Conservation (phyloP, 768 basidiomycete genomes). For the Mycena epipterygia region DNA sequence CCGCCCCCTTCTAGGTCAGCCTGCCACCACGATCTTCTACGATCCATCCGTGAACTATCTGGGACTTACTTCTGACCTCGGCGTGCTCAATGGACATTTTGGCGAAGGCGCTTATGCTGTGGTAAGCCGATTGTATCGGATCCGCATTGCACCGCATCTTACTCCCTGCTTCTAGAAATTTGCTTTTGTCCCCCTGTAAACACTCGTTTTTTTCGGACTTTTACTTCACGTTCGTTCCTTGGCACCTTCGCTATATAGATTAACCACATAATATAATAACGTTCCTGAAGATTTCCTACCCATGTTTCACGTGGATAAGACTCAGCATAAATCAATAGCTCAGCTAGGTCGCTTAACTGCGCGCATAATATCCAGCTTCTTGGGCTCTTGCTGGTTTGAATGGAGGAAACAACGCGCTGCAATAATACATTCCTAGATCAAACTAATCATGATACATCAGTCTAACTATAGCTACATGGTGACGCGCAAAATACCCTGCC, state of each 20-base stretch:
- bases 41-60: constrained; percentile 2
- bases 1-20: not conserved
- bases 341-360: too few species aligned
- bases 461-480: constrained; percentile 18
- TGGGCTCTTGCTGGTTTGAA: too few species aligned
- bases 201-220: not conserved
- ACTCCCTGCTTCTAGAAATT: not conserved
- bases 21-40: constrained; percentile 17
- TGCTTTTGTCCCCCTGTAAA: constrained; percentile 12
- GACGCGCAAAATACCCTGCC: not conserved
- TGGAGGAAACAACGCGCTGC: too few species aligned
- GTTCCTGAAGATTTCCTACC: too few species aligned
- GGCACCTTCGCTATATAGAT: not conserved
- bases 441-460: constrained; percentile 2
- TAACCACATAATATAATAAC: not conserved
- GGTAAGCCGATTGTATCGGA: not conserved
- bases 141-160: not conserved
- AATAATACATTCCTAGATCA: too few species aligned
- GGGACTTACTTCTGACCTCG: constrained; percentile 11
- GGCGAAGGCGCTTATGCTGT: constrained; percentile 1
- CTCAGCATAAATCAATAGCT: too few species aligned
- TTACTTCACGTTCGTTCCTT: not conserved
- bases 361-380: too few species aligned
- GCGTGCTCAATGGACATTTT: not conserved
- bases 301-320: not conserved